Evolutionary conservation across 164 flowering plant species (phyloP).

Genomic region (Chimonanthus salicifolius): DNA sequence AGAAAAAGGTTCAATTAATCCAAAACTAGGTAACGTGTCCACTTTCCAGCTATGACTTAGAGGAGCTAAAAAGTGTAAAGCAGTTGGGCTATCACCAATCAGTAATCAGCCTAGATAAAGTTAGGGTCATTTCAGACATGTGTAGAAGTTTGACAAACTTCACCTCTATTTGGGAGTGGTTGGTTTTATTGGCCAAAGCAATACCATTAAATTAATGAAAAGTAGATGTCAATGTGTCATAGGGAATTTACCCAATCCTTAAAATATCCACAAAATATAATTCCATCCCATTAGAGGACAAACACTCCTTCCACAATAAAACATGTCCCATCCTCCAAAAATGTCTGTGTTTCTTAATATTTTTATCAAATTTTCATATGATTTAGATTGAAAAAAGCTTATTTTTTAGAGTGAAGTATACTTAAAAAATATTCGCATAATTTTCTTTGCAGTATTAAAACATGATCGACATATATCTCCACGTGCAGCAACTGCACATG

Average conservation of each 20-base stretch:
- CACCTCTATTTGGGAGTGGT: neutral
- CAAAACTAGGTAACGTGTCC: neutral
- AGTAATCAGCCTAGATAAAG: neutral
- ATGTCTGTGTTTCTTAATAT: neutral
- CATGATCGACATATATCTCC: too few species aligned
- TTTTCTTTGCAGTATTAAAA: too few species aligned
- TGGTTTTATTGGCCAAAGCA: neutral
- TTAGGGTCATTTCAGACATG: neutral
- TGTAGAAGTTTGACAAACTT: neutral
- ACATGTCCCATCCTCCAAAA: neutral
- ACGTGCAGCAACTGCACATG: too few species aligned
- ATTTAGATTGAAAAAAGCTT: too few species aligned
- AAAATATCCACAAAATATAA: too few species aligned
- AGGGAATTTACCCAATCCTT: too few species aligned
- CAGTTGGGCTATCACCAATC: neutral
- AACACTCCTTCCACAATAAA: neutral
- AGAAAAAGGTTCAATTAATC: neutral
- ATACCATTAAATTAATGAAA: too few species aligned
- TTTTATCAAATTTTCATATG: too few species aligned
- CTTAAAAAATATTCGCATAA: too few species aligned
- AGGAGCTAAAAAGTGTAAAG: neutral
- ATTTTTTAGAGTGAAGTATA: too few species aligned
- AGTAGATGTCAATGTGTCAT: neutral
- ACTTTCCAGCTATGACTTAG: neutral
- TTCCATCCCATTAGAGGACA: neutral